A percentile compares a stretch with the other conserved stretches of the same genome.
These are phyloP conservation scores for Venturia oleaginea DNA, from an alignment of 2,329 filamentous ascomycete genomes.

Conservation along the genomic window DNA sequence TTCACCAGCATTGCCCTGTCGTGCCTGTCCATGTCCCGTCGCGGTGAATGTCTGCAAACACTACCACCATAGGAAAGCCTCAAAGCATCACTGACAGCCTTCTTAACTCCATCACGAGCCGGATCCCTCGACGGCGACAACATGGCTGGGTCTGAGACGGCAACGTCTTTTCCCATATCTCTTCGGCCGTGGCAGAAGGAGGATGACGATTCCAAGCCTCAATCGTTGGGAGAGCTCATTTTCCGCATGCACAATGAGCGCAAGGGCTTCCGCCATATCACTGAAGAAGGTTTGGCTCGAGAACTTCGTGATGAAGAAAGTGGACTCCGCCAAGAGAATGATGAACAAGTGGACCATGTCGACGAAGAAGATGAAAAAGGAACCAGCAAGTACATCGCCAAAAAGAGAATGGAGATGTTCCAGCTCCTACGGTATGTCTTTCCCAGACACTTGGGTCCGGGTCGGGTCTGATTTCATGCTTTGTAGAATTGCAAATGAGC, in stretches of 20 bases:
- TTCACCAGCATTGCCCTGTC: neutral
- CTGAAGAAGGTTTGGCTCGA: conserved; percentile 60
- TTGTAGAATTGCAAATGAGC: conserved; percentile 42
- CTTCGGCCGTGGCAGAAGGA: conserved; percentile 53
- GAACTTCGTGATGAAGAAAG: conserved; percentile 44
- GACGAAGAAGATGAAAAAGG: conserved; percentile 40
- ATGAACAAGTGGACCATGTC: conserved; percentile 31
- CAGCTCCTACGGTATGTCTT: conserved; percentile 29
- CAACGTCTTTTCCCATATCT: conserved; percentile 37
- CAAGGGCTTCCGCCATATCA: conserved; percentile 73
- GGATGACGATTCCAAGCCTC: conserved; percentile 44
- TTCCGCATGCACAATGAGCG: conserved; percentile 68
- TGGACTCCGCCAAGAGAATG: conserved; percentile 24
- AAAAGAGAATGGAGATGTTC: conserved; percentile 34
- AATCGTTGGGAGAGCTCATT: conserved; percentile 65
- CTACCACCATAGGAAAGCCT: too few species aligned
- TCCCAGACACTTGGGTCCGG: neutral
- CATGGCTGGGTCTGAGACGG: neutral
- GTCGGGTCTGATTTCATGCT: neutral
- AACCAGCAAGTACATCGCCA: conserved; percentile 32
- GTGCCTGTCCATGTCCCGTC: neutral
- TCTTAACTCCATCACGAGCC: too few species aligned
- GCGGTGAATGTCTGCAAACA: neutral
- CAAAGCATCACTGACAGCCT: too few species aligned
- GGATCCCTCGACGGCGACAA: neutral